These are phyloP conservation scores for Coleophoma crateriformis DNA, from an alignment of 2,329 filamentous ascomycete genomes.

Conservation along the genomic window DNA sequence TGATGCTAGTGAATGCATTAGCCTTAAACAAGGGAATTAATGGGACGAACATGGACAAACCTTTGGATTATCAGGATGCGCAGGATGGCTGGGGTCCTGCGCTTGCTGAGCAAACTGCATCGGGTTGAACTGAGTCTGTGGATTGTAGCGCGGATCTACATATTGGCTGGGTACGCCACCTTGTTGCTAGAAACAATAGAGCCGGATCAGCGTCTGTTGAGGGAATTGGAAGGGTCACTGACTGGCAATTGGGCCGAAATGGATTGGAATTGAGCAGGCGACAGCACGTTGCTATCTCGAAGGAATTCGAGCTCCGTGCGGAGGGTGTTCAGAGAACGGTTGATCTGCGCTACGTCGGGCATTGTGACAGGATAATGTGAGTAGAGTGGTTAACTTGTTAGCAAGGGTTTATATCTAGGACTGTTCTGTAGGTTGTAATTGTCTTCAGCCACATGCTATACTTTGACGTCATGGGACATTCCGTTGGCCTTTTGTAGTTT, in stretches of 20 bases:
- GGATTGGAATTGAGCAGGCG: constrained; percentile 23
- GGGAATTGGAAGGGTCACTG: constrained; percentile 1
- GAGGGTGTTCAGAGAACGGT: constrained; percentile 19
- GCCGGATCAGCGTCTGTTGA: not conserved
- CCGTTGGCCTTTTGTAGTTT: too few species aligned
- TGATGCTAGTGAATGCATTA: constrained; percentile 14
- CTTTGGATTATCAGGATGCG: constrained; percentile 23
- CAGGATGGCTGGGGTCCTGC: constrained; percentile 24
- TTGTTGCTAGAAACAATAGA: constrained; percentile 9
- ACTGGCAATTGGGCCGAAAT: constrained; percentile 29
- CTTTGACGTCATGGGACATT: too few species aligned
- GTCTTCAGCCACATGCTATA: too few species aligned
- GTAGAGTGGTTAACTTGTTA: too few species aligned
- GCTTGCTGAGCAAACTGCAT: constrained; percentile 20
- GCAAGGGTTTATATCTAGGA: too few species aligned
- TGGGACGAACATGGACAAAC: constrained; percentile 2
- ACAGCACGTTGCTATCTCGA: constrained; percentile 22
- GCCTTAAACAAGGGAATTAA: not conserved
- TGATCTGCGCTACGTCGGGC: constrained; percentile 21
- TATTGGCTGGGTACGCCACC: constrained; percentile 18
- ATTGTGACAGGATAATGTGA: constrained; percentile 7
- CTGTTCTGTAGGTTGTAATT: too few species aligned
- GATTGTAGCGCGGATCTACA: constrained; percentile 21
- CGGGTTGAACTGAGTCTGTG: constrained; percentile 14
- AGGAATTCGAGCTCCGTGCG: constrained; percentile 24